These are phyloP conservation scores for Pestalotiopsis fici DNA, from an alignment of 2,329 filamentous ascomycete genomes.

Conservation along the genomic window DNA sequence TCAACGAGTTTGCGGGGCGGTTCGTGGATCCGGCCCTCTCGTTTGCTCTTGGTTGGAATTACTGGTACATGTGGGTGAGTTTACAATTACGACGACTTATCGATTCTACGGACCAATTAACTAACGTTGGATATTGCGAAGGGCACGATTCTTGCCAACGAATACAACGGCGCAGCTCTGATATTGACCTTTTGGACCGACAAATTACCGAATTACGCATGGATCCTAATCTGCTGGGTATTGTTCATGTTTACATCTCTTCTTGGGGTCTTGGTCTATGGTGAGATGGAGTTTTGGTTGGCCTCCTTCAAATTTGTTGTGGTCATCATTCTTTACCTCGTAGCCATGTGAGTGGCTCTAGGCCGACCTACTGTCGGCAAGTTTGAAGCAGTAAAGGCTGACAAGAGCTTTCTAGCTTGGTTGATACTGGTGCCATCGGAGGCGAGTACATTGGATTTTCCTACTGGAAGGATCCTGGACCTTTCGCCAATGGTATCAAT, in stretches of 20 bases:
- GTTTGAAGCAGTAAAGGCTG: constrained; percentile 18
- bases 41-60: constrained; percentile 49
- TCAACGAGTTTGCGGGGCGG: constrained; percentile 50
- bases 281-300: constrained; percentile 31
- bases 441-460: constrained; percentile 33
- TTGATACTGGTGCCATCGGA: constrained; percentile 36
- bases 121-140: not conserved
- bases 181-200: constrained; percentile 38
- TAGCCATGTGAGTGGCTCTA: not conserved
- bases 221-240: constrained; percentile 46
- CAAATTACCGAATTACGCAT: constrained; percentile 40
- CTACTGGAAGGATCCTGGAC: constrained; percentile 33
- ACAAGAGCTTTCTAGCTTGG: constrained; percentile 32
- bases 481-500: constrained; percentile 32
- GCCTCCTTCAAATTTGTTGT: constrained; percentile 30
- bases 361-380: constrained; percentile 19
- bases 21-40: constrained; percentile 50
- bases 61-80: constrained; percentile 36
- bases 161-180: not conserved
- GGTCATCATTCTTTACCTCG: not conserved
- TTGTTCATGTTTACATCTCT: constrained; percentile 41
- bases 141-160: not conserved
- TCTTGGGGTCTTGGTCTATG: constrained; percentile 28
- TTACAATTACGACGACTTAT: not conserved
- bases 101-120: constrained; percentile 13